Base-by-base conservation (phyloP, 305 asterid genomes). In the Solanum hybrid region DNA sequence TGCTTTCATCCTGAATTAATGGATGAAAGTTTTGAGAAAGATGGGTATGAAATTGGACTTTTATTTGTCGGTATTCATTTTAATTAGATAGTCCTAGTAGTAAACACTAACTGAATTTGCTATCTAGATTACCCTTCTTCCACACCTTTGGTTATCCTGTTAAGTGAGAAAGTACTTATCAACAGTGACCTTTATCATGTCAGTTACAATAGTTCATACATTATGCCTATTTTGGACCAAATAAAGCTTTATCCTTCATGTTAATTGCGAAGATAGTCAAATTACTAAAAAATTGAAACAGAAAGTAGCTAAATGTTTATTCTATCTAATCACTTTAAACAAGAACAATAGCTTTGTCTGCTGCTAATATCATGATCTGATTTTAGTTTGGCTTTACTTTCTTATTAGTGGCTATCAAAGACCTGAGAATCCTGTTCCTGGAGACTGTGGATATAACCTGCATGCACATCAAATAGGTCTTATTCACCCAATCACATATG, bases 371-470 rank as follows among this genome's bases (percentile, higher is more conserved):
- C 77, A 7, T 85, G 33, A 85, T 61, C 76, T 57, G 76, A 85
- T 57, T 57, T 29, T 57, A 85, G 20, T 57, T 57, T 76, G 82
- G 88, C 24, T 89, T 90, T 36, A 29, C 26, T 88, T 90, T 91
- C 89, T 88, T 92, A 90, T 90, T 92, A 97, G 99, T 83, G 99
- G 99, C 78, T 96, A 95, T 74, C 93, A 89, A 86, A 96, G 95
- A 89, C 99, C 99, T 26, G 96, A 83, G 89, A 96, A 94, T 89
- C 98, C 99, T 69, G 98, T 97, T 94, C 99, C 99, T 18, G 99
- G 99, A 71, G 99, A 97, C 90, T 97, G 97, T 88, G 99, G 99
- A 89, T 97, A 97, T 92, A 94, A 96, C 91, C 92, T 97, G 94
- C 99, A 97, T 87, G 98, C 99, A 22, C 99, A 97, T 91, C 95